phyloP scores from a whole-genome alignment of 352 stramenopile species.

The Phytophthora pisi region DNA sequence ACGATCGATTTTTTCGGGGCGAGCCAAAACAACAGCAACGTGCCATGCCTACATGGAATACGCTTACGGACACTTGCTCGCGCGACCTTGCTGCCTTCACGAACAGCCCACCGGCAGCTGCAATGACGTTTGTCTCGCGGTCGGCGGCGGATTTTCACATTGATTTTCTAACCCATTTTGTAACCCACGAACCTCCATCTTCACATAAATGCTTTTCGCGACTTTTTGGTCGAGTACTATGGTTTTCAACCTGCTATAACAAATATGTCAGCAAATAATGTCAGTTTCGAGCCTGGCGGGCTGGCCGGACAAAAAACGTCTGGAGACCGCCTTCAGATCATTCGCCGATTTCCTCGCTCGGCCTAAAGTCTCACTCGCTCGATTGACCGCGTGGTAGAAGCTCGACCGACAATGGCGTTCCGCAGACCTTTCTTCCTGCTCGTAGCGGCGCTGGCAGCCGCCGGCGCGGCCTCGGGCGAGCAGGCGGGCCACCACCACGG shows the following conservation, averaged over 20 bases:
- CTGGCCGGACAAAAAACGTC: conserved; percentile 7
- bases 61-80: too few species aligned
- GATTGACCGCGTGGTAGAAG: background rate
- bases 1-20: background rate
- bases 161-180: conserved; percentile 22
- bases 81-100: conserved; percentile 17
- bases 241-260: background rate
- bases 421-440: conserved; percentile 37
- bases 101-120: conserved; percentile 23
- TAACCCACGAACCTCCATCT: background rate
- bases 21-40: background rate
- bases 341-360: conserved; percentile 27
- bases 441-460: conserved; percentile 28
- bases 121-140: conserved; percentile 16
- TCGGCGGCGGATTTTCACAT: conserved; percentile 12
- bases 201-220: background rate
- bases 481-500: conserved; percentile 26
- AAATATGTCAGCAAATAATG: conserved; percentile 19
- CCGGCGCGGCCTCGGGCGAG: conserved; percentile 25
- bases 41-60: too few species aligned
- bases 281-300: conserved; percentile 8
- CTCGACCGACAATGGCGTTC: conserved; percentile 26
- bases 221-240: background rate
- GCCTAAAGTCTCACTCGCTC: background rate
- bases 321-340: conserved; percentile 23